Evolutionary conservation across 768 basidiomycete species (phyloP).

Genomic region (Mycena maculata): DNA sequence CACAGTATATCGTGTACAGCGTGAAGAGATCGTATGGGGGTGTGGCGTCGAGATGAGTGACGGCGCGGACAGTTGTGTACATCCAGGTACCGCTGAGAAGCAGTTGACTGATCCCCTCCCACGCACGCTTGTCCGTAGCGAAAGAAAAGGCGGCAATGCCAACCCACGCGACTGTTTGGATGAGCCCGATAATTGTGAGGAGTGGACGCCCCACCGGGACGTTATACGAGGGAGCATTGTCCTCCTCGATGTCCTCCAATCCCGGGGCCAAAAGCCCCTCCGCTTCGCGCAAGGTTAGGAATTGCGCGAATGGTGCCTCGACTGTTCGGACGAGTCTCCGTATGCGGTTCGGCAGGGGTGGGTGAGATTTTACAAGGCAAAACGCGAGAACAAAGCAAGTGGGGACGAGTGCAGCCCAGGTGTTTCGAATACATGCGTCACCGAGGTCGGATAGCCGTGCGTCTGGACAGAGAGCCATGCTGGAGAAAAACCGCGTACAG

Average conservation of each 20-base stretch:
- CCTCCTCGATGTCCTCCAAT: slow-evolving; percentile 29
- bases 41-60: slow-evolving; percentile 63
- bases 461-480: background rate
- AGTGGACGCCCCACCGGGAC: slow-evolving; percentile 72
- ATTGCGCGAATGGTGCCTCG: slow-evolving; percentile 51
- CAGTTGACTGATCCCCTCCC: slow-evolving; percentile 54
- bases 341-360: slow-evolving; percentile 45
- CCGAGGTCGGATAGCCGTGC: slow-evolving; percentile 50
- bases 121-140: slow-evolving; percentile 46
- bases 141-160: slow-evolving; percentile 65
- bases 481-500: background rate
- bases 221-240: slow-evolving; percentile 24
- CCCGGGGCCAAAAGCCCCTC: slow-evolving; percentile 52
- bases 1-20: slow-evolving; percentile 64
- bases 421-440: slow-evolving; percentile 57
- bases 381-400: slow-evolving; percentile 57
- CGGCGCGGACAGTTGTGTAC: slow-evolving; percentile 71
- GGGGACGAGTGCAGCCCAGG: slow-evolving; percentile 63
- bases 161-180: slow-evolving; percentile 69
- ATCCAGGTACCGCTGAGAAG: slow-evolving; percentile 71
- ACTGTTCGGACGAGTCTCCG: slow-evolving; percentile 39
- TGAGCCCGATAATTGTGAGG: slow-evolving; percentile 65
- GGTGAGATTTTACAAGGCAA: slow-evolving; percentile 45
- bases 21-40: slow-evolving; percentile 72
- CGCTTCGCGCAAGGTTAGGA: slow-evolving; percentile 66